Evolutionary conservation across 2,329 filamentous ascomycete species (phyloP).

Genomic region (Clonostachys rhizophaga): DNA sequence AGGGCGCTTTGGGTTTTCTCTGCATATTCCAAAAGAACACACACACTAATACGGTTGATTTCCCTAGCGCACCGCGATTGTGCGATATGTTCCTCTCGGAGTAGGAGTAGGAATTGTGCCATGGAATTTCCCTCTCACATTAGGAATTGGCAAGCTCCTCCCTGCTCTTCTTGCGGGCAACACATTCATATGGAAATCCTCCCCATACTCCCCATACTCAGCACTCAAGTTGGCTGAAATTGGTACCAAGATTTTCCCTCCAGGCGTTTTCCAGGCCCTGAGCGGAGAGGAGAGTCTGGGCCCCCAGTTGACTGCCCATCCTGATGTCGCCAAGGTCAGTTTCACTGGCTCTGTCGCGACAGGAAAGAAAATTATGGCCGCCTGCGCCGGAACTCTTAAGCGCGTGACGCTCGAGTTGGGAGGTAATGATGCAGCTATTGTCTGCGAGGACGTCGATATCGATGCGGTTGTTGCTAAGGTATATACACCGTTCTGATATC

Average conservation of each 20-base stretch:
- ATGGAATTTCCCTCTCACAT: constrained; percentile 51
- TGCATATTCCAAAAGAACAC: not conserved
- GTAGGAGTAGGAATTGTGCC: constrained; percentile 53
- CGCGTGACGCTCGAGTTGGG: constrained; percentile 53
- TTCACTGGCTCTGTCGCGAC: constrained; percentile 60
- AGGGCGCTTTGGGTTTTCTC: not conserved
- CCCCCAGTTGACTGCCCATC: constrained; percentile 53
- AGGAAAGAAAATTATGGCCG: constrained; percentile 56
- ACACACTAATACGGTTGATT: not conserved
- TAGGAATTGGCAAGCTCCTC: constrained; percentile 48
- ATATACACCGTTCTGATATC: not conserved
- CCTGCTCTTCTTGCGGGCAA: constrained; percentile 53
- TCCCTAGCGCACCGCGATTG: constrained; percentile 12
- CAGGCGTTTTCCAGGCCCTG: constrained; percentile 57
- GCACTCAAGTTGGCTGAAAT: constrained; percentile 57
- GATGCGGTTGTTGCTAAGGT: not conserved
- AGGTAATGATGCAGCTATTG: constrained; percentile 1
- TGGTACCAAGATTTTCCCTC: constrained; percentile 50
- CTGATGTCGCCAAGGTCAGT: constrained; percentile 55
- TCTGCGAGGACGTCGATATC: constrained; percentile 36
- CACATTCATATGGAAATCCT: constrained; percentile 50
- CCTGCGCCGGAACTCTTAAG: constrained; percentile 53
- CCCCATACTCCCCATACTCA: constrained; percentile 52
- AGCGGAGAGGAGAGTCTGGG: constrained; percentile 58
- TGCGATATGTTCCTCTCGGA: constrained; percentile 43